Evolutionary conservation across 495 filamentous ascomycete species (phyloP).

Genomic region (Aspergillus hancockii): DNA sequence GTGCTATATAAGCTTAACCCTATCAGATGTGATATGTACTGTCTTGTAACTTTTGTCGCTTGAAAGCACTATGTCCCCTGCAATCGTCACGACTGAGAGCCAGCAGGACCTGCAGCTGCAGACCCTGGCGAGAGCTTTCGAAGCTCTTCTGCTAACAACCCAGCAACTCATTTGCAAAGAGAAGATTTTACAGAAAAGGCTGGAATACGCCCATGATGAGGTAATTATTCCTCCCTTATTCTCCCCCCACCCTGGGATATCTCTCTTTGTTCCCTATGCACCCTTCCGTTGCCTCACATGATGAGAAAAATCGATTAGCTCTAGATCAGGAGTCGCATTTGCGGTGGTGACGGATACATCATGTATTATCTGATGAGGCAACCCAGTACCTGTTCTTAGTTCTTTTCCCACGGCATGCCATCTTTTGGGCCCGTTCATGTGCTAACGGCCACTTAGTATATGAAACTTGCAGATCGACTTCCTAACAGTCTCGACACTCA

Average conservation of each 20-base stretch:
- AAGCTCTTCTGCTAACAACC: conserved; percentile 51
- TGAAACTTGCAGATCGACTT: conserved; percentile 30
- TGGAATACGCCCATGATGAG: conserved; percentile 47
- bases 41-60: conserved; percentile 26
- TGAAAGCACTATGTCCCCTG: conserved; percentile 38
- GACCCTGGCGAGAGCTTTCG: conserved; percentile 46
- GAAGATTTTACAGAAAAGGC: conserved; percentile 42
- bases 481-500: conserved; percentile 37
- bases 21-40: conserved; percentile 25
- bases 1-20: conserved; percentile 11
- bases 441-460: conserved; percentile 27
- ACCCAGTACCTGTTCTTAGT: conserved; percentile 12
- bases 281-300: conserved; percentile 40
- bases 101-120: conserved; percentile 44
- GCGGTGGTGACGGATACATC: conserved; percentile 52
- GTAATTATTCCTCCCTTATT: conserved; percentile 35
- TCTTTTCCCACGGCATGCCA: not conserved
- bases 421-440: not conserved
- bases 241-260: conserved; percentile 7
- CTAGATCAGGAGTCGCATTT: conserved; percentile 58
- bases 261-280: not conserved
- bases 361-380: conserved; percentile 56
- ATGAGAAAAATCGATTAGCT: conserved; percentile 57
- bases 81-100: conserved; percentile 30
- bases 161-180: conserved; percentile 47